A percentile compares a stretch with the other conserved stretches of the same genome.
phyloP scores from a whole-genome alignment of 805 yeast genomes.

The Candida ortonii region DNA sequence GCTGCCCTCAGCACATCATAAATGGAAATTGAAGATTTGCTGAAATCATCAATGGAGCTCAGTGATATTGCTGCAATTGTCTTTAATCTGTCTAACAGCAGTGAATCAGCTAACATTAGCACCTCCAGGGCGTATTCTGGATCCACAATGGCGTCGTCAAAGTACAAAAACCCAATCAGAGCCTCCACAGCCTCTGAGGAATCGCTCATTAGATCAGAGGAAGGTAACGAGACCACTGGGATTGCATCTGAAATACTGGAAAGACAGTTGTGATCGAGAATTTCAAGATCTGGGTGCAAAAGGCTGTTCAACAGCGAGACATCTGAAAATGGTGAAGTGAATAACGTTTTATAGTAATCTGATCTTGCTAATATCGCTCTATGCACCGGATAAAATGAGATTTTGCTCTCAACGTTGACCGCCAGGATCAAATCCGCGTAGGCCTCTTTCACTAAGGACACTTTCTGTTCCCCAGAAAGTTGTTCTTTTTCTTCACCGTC shows the following conservation, averaged over 20 bases:
- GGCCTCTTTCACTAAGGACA: constrained; percentile 20
- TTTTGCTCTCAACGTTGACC: constrained; percentile 26
- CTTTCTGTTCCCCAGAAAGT: constrained; percentile 26
- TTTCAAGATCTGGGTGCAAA: constrained; percentile 9
- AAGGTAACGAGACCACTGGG: constrained; percentile 24
- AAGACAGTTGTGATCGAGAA: constrained; percentile 22
- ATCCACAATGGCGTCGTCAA: constrained; percentile 55
- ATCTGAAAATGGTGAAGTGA: constrained; percentile 45
- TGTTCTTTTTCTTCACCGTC: constrained; percentile 3
- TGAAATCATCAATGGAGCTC: constrained; percentile 29
- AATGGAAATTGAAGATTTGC: constrained; percentile 33
- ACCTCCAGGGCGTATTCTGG: constrained; percentile 51
- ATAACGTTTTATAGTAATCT: constrained; percentile 63
- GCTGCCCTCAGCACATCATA: constrained; percentile 60
- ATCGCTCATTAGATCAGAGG: constrained; percentile 9
- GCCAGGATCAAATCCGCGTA: constrained; percentile 50
- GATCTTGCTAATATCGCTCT: constrained; percentile 58
- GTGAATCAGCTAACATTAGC: constrained; percentile 55
- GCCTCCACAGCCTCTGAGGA: constrained; percentile 34
- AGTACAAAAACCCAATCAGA: constrained; percentile 54
- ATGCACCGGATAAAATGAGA: constrained; percentile 57
- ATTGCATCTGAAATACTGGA: constrained; percentile 11
- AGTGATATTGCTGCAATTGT: constrained; percentile 56
- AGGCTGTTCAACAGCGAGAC: constrained; percentile 18
- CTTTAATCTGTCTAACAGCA: constrained; percentile 61